These are phyloP conservation scores for Microbotryomycetes sp. DNA, from an alignment of 1,284 basidiomycete genomes.

Conservation along the genomic window DNA sequence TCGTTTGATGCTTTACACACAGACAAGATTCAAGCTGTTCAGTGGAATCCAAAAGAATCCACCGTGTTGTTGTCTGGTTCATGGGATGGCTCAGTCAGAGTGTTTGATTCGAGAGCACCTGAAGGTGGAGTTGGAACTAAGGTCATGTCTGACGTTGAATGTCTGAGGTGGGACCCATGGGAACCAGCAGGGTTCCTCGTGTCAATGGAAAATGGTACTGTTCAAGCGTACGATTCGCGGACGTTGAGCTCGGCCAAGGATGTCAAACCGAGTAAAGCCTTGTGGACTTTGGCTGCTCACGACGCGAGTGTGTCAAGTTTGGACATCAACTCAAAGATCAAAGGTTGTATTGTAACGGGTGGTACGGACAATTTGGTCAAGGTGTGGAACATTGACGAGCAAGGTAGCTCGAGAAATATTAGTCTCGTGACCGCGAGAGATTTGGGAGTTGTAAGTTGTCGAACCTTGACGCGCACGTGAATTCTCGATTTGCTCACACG, in stretches of 20 bases:
- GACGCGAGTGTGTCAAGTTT: slow-evolving; percentile 87
- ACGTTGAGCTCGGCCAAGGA: slow-evolving; percentile 58
- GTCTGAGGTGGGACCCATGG: slow-evolving; percentile 94
- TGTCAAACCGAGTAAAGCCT: slow-evolving; percentile 43
- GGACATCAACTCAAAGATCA: slow-evolving; percentile 85
- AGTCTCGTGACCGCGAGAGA: slow-evolving; percentile 83
- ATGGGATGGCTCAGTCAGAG: slow-evolving; percentile 86
- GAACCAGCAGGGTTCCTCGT: slow-evolving; percentile 80
- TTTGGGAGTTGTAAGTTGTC: slow-evolving; percentile 73
- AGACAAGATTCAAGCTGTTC: slow-evolving; percentile 95
- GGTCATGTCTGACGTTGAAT: slow-evolving; percentile 80
- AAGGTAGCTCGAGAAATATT: slow-evolving; percentile 58
- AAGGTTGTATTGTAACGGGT: slow-evolving; percentile 84
- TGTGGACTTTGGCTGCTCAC: slow-evolving; percentile 89
- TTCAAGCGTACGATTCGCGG: slow-evolving; percentile 85
- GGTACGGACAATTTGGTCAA: slow-evolving; percentile 88
- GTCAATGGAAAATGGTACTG: slow-evolving; percentile 83
- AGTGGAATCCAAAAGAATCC: slow-evolving; percentile 86
- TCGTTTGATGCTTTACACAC: slow-evolving; percentile 76
- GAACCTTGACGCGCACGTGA: not conserved
- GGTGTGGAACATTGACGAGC: slow-evolving; percentile 78
- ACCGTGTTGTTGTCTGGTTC: slow-evolving; percentile 85
- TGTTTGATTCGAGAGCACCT: slow-evolving; percentile 84
- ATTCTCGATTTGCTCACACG: not conserved
- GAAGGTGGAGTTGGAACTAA: slow-evolving; percentile 55